These are phyloP conservation scores for Schizosaccharomyces octosporus DNA, from an alignment of 805 yeast genomes.

Conservation along the genomic window DNA sequence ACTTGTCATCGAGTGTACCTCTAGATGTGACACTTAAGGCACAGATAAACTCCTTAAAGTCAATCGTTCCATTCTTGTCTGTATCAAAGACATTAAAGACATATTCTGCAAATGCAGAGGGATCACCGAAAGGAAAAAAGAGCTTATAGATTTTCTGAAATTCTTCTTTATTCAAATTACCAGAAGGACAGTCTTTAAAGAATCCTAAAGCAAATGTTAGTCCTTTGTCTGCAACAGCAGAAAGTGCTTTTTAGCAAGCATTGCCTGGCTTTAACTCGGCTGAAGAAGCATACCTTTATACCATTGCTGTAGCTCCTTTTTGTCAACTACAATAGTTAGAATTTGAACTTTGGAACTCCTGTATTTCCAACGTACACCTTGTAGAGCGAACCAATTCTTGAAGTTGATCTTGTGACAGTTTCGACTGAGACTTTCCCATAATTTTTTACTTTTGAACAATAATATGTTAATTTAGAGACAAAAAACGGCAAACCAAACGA, in stretches of 20 bases:
- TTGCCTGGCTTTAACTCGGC: background rate
- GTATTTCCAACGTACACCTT: constrained; percentile 19
- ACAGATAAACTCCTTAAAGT: constrained; percentile 75
- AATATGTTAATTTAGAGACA: no score
- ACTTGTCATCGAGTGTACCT: constrained; percentile 62
- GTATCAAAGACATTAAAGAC: constrained; percentile 75
- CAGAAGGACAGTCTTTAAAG: constrained; percentile 75
- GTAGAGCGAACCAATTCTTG: constrained; percentile 63
- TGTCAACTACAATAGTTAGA: constrained; percentile 25
- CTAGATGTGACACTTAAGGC: constrained; percentile 25
- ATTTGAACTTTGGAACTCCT: background rate
- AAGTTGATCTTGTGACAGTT: constrained; percentile 72
- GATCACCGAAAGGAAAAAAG: constrained; percentile 95
- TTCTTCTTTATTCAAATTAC: constrained; percentile 65
- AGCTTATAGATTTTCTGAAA: constrained; percentile 82
- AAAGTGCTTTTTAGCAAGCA: background rate
- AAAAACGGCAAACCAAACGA: no score
- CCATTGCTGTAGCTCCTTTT: constrained; percentile 93
- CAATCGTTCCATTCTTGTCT: constrained; percentile 56
- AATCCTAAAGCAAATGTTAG: constrained; percentile 23
- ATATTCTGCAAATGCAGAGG: constrained; percentile 67
- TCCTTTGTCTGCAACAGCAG: background rate
- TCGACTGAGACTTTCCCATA: constrained; percentile 92
- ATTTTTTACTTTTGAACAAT: no score
- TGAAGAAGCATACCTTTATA: constrained; percentile 32